Conservation (phyloP, 1,284 basidiomycete species). For the Fomitiporia mediterranea region DNA sequence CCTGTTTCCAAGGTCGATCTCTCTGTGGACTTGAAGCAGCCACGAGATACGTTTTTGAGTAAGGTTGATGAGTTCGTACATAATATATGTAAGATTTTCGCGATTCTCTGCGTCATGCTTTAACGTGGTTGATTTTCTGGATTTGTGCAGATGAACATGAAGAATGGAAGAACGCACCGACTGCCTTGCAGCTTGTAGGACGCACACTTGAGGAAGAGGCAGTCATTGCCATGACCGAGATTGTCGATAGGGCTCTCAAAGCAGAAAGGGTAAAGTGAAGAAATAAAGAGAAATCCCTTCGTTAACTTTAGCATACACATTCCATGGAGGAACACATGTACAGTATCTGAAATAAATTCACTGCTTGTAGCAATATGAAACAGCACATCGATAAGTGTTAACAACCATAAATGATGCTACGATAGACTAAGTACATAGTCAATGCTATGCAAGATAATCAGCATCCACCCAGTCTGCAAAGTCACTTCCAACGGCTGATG, state of each 20-base stretch:
- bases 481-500: slow-evolving; percentile 40
- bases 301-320: too few relatives aligned
- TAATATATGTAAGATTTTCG: slow-evolving; percentile 58
- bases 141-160: slow-evolving; percentile 50
- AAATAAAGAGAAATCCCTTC: background rate
- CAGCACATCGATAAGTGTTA: too few relatives aligned
- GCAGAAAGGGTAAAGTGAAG: background rate
- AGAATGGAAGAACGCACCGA: slow-evolving; percentile 54
- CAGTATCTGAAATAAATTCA: too few relatives aligned
- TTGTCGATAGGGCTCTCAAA: slow-evolving; percentile 47
- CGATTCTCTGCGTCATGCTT: slow-evolving; percentile 13
- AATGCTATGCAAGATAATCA: slow-evolving; percentile 29
- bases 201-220: slow-evolving; percentile 72
- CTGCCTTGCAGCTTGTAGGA: slow-evolving; percentile 67
- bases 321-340: too few relatives aligned
- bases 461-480: slow-evolving; percentile 43
- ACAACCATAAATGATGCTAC: too few relatives aligned
- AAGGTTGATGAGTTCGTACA: slow-evolving; percentile 45
- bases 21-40: slow-evolving; percentile 39
- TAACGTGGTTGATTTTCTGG: background rate
- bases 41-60: slow-evolving; percentile 41
- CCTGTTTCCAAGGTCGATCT: slow-evolving; percentile 61
- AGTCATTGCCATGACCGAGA: slow-evolving; percentile 57
- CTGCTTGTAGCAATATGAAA: too few relatives aligned
- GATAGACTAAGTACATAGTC: too few relatives aligned